phyloP scores from a whole-genome alignment of 148 eudicot genomes.

The Suaeda aralocaspica region DNA sequence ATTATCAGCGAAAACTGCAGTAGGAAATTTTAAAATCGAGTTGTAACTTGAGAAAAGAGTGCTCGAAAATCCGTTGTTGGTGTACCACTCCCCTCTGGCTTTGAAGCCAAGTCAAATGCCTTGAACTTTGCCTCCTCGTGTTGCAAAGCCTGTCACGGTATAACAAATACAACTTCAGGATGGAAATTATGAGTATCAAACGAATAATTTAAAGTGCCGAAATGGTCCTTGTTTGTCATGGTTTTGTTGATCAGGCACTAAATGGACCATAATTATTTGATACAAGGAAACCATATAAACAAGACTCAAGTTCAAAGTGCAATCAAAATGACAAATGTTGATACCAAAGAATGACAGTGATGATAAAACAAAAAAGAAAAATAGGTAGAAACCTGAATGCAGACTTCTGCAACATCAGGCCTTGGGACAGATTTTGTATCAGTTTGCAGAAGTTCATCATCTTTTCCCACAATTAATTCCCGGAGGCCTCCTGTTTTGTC shows the following conservation, averaged over 20 bases:
- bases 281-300: neutral
- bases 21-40: constrained; percentile 45
- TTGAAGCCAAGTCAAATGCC: constrained; percentile 82
- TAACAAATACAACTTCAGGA: neutral
- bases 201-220: neutral
- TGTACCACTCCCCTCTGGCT: constrained; percentile 70
- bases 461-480: constrained; percentile 83
- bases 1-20: too few species aligned
- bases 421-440: constrained; percentile 71
- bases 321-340: neutral
- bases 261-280: neutral
- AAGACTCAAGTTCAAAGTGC: neutral
- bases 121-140: constrained; percentile 82
- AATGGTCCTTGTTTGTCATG: too few species aligned
- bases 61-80: constrained; percentile 79
- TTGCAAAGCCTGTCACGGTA: constrained; percentile 55
- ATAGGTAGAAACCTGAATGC: constrained; percentile 61
- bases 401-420: constrained; percentile 96
- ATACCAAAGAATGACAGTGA: neutral
- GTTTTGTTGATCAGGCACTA: neutral
- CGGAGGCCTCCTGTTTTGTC: constrained; percentile 84
- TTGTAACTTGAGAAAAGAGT: constrained; percentile 49
- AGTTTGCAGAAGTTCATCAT: constrained; percentile 89
- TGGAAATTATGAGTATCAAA: neutral
- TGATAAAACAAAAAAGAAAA: neutral